Conservation (phyloP, 2,329 filamentous ascomycete genomes). For the Neonectria punicea region DNA sequence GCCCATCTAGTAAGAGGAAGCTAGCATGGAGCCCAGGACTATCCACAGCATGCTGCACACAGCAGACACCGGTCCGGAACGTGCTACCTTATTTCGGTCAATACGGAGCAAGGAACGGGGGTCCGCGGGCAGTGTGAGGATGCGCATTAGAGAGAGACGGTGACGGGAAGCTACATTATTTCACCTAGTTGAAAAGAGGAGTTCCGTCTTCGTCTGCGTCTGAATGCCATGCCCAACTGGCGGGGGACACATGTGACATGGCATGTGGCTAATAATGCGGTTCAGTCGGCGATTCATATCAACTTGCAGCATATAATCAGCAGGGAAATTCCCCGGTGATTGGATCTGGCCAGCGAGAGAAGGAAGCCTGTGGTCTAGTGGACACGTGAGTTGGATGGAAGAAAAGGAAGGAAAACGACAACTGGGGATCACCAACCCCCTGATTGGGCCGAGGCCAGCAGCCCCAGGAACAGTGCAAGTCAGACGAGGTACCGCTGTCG, state of each 20-base stretch:
- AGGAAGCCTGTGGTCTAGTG: not conserved
- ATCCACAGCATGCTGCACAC: not conserved
- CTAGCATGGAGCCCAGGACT: not conserved
- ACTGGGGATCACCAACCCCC: conserved; percentile 27
- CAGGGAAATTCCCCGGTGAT: not conserved
- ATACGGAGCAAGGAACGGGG: not conserved
- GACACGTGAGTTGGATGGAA: conserved; percentile 24
- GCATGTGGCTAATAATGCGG: not conserved
- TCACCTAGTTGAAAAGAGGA: not conserved
- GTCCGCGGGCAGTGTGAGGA: not conserved
- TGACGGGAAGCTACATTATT: not conserved
- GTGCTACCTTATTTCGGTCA: not conserved
- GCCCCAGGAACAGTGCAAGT: conserved; percentile 16
- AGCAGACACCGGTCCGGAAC: not conserved
- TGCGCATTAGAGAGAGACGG: not conserved
- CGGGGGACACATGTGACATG: not conserved
- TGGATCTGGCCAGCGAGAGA: conserved; percentile 1
- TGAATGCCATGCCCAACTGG: not conserved
- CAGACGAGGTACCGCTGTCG: conserved; percentile 10
- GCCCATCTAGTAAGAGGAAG: conserved; percentile 1
- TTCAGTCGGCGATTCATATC: not conserved
- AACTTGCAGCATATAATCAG: not conserved
- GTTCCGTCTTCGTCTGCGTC: not conserved
- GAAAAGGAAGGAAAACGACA: conserved; percentile 17
- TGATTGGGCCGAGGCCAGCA: conserved; percentile 25